A percentile compares a stretch with the other conserved stretches of the same genome.
phyloP scores from a whole-genome alignment of 1,284 basidiomycete genomes.

The Puccinia brachypodii region DNA sequence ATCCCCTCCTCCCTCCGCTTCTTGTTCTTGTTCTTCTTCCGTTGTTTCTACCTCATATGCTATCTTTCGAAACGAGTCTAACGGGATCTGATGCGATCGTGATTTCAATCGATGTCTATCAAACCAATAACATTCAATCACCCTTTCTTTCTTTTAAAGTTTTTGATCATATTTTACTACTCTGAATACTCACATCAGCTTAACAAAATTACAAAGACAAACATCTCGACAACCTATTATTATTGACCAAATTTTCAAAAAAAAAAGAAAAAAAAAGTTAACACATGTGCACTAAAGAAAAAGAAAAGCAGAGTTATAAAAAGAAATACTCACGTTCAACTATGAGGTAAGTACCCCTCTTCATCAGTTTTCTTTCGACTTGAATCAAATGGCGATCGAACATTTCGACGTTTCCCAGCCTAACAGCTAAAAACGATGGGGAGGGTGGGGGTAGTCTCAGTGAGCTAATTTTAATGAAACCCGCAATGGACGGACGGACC shows the following conservation, averaged over 20 bases:
- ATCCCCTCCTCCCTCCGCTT: background rate
- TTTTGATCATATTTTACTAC: background rate
- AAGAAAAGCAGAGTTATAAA: background rate
- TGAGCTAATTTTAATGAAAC: background rate
- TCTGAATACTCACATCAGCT: slow-evolving; percentile 28
- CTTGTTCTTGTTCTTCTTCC: background rate
- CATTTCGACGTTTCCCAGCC: slow-evolving; percentile 35
- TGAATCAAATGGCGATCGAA: slow-evolving; percentile 36
- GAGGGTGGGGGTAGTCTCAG: background rate
- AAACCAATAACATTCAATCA: background rate
- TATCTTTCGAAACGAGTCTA: slow-evolving; percentile 32
- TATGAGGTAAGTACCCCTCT: slow-evolving; percentile 41
- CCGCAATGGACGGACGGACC: slow-evolving; percentile 21
- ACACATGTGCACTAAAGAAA: background rate
- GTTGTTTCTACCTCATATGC: slow-evolving; percentile 25
- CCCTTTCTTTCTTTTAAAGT: background rate
- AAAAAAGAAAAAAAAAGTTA: background rate
- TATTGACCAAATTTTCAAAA: background rate
- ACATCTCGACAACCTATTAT: slow-evolving; percentile 38
- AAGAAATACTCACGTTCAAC: slow-evolving; percentile 29
- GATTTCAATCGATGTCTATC: slow-evolving; percentile 26
- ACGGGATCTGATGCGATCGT: slow-evolving; percentile 27
- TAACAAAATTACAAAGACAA: slow-evolving; percentile 46
- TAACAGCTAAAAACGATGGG: slow-evolving; percentile 22
- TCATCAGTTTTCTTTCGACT: slow-evolving; percentile 30